Conservation (phyloP, 2,329 filamentous ascomycete genomes). For the Claviceps spartinae region DNA sequence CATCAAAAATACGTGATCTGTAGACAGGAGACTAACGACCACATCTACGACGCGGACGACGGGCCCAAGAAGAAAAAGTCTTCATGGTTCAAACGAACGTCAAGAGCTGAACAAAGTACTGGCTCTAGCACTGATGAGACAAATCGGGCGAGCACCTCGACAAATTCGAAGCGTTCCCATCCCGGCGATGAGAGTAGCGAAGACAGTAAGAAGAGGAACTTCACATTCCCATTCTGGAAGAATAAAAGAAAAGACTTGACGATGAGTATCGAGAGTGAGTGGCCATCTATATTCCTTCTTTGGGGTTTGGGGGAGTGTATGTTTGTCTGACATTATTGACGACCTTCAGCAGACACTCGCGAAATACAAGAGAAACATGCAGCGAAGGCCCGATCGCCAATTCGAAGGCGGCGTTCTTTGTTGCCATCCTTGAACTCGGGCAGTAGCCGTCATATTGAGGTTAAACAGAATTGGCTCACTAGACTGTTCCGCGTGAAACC, state of each 20-base stretch:
- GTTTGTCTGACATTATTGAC: not conserved
- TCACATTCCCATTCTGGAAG: conserved; percentile 44
- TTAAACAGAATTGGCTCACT: conserved; percentile 75
- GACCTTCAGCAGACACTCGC: not conserved
- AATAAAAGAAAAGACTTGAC: conserved; percentile 29
- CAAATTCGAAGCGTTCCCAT: conserved; percentile 7
- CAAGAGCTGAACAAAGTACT: conserved; percentile 21
- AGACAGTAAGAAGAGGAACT: conserved; percentile 35
- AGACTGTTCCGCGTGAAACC: conserved; percentile 85
- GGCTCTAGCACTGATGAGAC: not conserved
- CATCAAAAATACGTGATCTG: conserved; percentile 10
- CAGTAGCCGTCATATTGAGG: conserved; percentile 42
- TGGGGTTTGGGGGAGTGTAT: not conserved
- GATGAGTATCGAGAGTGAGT: conserved; percentile 31
- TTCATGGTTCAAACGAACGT: conserved; percentile 38
- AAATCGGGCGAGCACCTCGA: conserved; percentile 1
- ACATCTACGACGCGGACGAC: conserved; percentile 8
- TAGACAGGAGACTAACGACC: conserved; percentile 9
- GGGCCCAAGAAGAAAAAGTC: conserved; percentile 30
- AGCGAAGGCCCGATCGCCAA: not conserved
- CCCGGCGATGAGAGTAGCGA: conserved; percentile 11
- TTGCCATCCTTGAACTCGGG: conserved; percentile 24
- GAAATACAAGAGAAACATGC: conserved; percentile 5
- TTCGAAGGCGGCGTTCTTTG: conserved; percentile 10
- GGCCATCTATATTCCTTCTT: not conserved